Evolutionary conservation across 805 yeast species (phyloP).

Genomic region (Kuraishia capsulata): DNA sequence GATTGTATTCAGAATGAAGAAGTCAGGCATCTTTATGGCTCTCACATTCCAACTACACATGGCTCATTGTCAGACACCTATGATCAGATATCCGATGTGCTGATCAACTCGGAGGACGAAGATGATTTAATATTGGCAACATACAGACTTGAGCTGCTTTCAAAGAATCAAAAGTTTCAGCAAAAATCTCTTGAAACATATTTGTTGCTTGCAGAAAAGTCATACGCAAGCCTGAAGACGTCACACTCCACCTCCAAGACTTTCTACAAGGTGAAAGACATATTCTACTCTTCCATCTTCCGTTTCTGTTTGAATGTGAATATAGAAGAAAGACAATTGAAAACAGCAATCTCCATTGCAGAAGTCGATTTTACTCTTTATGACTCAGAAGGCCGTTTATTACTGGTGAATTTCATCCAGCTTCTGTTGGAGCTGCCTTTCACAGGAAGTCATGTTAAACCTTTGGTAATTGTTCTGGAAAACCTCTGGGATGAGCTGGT

Average conservation of each 20-base stretch:
- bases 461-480: conserved; percentile 21
- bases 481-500: conserved; percentile 51
- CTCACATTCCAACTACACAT: no score
- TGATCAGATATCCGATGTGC: no score
- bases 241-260: conserved; percentile 14
- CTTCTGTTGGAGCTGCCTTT: not conserved
- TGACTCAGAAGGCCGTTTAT: not conserved
- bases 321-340: not conserved
- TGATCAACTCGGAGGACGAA: no score
- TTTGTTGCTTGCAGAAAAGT: no score
- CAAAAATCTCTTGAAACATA: no score
- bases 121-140: no score
- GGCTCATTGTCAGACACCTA: no score
- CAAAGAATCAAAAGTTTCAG: no score
- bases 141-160: no score
- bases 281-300: conserved; percentile 23
- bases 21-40: conserved; percentile 7
- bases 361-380: not conserved
- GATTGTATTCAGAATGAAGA: not conserved
- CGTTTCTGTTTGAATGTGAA: not conserved
- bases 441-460: not conserved
- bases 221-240: no score
- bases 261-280: conserved; percentile 35
- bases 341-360: not conserved
- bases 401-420: not conserved